A percentile compares a stretch with the other conserved stretches of the same genome.
These are phyloP conservation scores for Lagerstroemia speciosa DNA, from an alignment of 345 rosid genomes.

Conservation along the genomic window DNA sequence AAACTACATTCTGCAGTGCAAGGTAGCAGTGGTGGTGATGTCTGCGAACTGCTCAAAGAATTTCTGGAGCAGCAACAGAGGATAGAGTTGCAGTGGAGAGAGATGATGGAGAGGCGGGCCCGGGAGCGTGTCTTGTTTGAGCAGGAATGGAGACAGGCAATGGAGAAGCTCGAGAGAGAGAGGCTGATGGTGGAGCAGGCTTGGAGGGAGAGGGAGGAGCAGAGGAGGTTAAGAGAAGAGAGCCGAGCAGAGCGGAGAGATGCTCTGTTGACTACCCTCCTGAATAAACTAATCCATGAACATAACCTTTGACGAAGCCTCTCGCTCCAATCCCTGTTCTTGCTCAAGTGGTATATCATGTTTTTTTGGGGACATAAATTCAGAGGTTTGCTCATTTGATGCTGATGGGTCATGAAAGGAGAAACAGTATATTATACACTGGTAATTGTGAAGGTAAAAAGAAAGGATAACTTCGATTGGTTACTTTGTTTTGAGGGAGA, in stretches of 20 bases:
- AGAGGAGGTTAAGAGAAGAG: conserved; percentile 41
- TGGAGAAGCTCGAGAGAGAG: conserved; percentile 52
- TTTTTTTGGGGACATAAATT: background rate
- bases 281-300: conserved; percentile 35
- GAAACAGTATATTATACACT: too few relatives aligned
- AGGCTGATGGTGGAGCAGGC: conserved; percentile 36
- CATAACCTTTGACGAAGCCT: conserved; percentile 9
- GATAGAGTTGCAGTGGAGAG: conserved; percentile 46
- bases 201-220: conserved; percentile 53
- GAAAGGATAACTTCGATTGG: background rate
- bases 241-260: conserved; percentile 48
- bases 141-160: conserved; percentile 43
- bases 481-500: background rate
- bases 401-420: background rate
- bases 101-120: conserved; percentile 39
- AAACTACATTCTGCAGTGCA: conserved; percentile 9
- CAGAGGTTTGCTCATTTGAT: background rate
- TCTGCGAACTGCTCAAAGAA: conserved; percentile 34
- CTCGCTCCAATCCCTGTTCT: background rate
- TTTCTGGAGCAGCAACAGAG: conserved; percentile 38
- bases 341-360: background rate
- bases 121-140: conserved; percentile 33
- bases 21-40: conserved; percentile 5
- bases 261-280: conserved; percentile 34
- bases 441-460: background rate